Percentiles rank a stretch among this genome's conserved stretches.
These are phyloP conservation scores for Globisporangium nagaii DNA, from an alignment of 352 stramenopile species.

Conservation along the genomic window DNA sequence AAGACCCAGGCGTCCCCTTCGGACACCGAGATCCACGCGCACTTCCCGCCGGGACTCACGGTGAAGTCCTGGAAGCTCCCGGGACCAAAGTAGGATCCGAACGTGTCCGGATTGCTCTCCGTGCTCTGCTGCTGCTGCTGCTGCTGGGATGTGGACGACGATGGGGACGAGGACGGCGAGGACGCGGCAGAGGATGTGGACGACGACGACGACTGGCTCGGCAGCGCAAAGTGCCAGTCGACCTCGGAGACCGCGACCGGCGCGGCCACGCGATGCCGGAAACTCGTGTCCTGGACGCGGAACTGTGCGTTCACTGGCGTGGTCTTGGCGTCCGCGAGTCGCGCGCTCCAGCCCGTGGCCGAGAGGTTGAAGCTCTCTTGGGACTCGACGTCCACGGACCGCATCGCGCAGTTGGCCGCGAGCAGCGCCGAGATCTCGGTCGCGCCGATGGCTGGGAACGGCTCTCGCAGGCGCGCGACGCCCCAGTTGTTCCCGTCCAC, in stretches of 20 bases:
- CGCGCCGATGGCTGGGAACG: constrained; percentile 29
- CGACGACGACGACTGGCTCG: constrained; percentile 1
- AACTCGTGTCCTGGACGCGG: constrained; percentile 34
- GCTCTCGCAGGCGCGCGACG: constrained; percentile 29
- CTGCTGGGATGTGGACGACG: background rate
- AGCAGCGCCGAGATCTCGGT: constrained; percentile 13
- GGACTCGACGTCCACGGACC: constrained; percentile 14
- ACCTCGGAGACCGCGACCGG: constrained; percentile 45
- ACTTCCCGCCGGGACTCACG: constrained; percentile 41
- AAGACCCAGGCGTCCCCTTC: constrained; percentile 58
- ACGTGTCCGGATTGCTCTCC: constrained; percentile 38
- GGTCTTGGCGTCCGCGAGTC: constrained; percentile 8
- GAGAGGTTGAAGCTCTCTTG: constrained; percentile 18
- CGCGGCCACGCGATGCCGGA: constrained; percentile 30
- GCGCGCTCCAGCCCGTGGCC: constrained; percentile 10
- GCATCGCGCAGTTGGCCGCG: constrained; percentile 10
- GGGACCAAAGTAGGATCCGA: constrained; percentile 43
- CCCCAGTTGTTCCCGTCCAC: constrained; percentile 4
- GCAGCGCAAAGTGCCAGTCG: constrained; percentile 43
- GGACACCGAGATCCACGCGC: constrained; percentile 61
- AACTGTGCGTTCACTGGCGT: constrained; percentile 51
- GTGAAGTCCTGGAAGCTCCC: constrained; percentile 71
- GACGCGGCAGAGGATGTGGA: constrained; percentile 3
- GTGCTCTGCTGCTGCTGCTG: constrained; percentile 2
- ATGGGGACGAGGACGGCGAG: constrained; percentile 3